A percentile compares a stretch with the other conserved stretches of the same genome.
These are phyloP conservation scores for Silybum marianum DNA, from an alignment of 129 eudicot genomes.

Conservation along the genomic window DNA sequence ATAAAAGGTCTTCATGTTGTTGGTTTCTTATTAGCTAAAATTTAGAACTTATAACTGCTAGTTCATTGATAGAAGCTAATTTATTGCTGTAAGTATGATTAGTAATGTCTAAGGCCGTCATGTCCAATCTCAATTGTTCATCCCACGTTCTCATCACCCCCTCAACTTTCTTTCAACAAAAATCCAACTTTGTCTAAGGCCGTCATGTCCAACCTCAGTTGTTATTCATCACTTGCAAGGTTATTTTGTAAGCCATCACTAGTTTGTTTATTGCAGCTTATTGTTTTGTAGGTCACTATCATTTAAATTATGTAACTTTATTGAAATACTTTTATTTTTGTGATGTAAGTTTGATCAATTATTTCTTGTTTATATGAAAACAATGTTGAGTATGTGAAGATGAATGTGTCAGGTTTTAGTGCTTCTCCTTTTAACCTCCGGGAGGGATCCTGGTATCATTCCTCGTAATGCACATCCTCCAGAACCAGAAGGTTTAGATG, in stretches of 20 bases:
- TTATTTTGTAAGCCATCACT: not conserved
- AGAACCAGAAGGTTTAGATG: constrained; percentile 92
- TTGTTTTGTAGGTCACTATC: not conserved
- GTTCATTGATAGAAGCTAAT: not conserved
- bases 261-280: constrained; percentile 3
- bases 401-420: constrained; percentile 67
- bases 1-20: not conserved
- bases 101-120: too few relatives aligned
- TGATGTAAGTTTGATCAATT: constrained; percentile 1
- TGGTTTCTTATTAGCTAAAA: not conserved
- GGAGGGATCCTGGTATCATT: constrained; percentile 98
- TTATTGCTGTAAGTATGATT: not conserved
- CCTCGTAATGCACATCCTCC: constrained; percentile 99
- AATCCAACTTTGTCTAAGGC: too few relatives aligned
- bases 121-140: too few relatives aligned
- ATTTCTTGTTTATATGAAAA: not conserved
- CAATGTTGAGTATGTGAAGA: constrained; percentile 13
- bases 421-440: constrained; percentile 89
- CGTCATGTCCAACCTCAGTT: too few relatives aligned
- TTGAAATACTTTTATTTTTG: not conserved
- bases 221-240: not conserved
- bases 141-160: not conserved
- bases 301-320: not conserved
- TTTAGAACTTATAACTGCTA: not conserved
- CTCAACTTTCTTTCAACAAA: not conserved